Percentiles rank a stretch among this genome's conserved stretches.
phyloP scores from a whole-genome alignment of 176 grass and related monocot species.

The sorghum (Sorghum bicolor) region DNA sequence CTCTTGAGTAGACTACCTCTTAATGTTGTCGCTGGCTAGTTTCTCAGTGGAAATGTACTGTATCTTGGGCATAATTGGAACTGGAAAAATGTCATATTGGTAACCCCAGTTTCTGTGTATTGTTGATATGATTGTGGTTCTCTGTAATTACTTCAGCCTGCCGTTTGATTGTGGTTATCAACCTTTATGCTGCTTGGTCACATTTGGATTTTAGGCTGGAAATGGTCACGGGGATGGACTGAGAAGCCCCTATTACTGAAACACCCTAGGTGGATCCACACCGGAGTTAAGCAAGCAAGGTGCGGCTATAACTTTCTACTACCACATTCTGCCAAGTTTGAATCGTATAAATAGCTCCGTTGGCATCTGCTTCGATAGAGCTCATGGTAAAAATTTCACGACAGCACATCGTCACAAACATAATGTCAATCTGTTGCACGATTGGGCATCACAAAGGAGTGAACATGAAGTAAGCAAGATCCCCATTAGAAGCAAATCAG shows the following conservation, averaged over 20 bases:
- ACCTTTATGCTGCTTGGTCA: neutral
- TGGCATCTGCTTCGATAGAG: neutral
- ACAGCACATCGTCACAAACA: neutral
- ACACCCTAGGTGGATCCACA: neutral
- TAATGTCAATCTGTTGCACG: neutral
- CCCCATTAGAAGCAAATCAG: neutral
- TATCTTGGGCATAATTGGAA: neutral
- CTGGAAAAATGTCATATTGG: neutral
- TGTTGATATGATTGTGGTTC: neutral
- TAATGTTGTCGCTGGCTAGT: neutral
- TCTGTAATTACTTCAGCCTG: neutral
- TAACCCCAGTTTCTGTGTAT: neutral
- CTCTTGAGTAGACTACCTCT: neutral
- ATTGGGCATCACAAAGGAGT: neutral
- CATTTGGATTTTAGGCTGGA: neutral
- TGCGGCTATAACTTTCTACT: no score
- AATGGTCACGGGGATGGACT: neutral
- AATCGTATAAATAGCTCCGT: neutral
- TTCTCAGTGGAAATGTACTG: neutral
- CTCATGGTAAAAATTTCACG: neutral
- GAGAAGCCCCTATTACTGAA: neutral
- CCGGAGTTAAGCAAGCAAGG: neutral
- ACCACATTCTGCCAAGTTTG: no score
- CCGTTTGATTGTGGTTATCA: neutral
- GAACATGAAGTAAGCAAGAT: neutral